Evolutionary conservation across 192 early-diverging fungal species (phyloP).

Genomic region (Hyaloraphidium curvatum): DNA sequence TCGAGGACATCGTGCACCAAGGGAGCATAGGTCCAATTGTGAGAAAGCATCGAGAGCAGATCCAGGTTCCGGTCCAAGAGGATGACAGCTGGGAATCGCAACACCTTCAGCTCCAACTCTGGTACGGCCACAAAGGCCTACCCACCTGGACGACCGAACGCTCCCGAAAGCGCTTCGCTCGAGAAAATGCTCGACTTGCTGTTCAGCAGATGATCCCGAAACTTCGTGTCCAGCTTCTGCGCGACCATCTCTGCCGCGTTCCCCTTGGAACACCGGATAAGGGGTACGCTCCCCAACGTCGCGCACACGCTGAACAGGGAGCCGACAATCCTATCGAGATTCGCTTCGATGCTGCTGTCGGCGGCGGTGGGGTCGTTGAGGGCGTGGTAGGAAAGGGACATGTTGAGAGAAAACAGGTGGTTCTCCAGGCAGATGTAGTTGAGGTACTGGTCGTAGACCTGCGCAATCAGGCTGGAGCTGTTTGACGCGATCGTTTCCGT

Average conservation of each 20-base stretch:
- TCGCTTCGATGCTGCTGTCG: conserved; percentile 60
- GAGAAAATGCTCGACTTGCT: conserved; percentile 67
- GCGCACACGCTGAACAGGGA: conserved; percentile 78
- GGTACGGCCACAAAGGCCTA: no score
- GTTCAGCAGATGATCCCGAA: conserved; percentile 85
- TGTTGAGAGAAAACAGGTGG: conserved; percentile 80
- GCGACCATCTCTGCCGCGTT: conserved; percentile 90
- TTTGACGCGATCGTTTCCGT: conserved; percentile 51
- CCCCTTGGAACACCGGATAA: conserved; percentile 75
- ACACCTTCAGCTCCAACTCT: no score
- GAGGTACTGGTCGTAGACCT: conserved; percentile 94
- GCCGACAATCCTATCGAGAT: conserved; percentile 58
- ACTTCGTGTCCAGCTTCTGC: conserved; percentile 62
- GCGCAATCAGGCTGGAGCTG: conserved; percentile 60
- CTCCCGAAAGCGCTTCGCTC: conserved; percentile 13
- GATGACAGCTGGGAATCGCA: conserved; percentile 69
- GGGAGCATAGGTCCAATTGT: conserved; percentile 97
- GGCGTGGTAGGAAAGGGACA: conserved; percentile 53
- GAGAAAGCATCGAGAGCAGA: conserved; percentile 71
- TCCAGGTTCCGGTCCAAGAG: conserved; percentile 86
- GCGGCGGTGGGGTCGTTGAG: conserved; percentile 68
- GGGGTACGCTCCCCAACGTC: conserved; percentile 63
- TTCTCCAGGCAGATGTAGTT: conserved; percentile 83
- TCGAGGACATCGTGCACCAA: conserved; percentile 90
- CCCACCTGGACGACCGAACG: background rate